Conservation (phyloP, 2,329 filamentous ascomycete genomes). For the Myriosclerotinia duriaeana region DNA sequence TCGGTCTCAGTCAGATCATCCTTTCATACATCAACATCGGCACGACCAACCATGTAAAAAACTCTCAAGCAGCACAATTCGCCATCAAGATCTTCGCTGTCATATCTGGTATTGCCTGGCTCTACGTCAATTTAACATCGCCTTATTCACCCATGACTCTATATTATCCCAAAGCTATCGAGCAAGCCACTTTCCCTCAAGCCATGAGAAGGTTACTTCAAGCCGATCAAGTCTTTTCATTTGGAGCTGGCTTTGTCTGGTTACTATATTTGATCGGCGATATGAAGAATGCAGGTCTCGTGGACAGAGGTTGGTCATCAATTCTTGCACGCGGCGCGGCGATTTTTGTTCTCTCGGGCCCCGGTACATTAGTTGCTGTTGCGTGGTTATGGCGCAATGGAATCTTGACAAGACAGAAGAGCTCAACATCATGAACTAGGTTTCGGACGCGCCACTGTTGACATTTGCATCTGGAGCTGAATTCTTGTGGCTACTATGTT, state of each 20-base stretch:
- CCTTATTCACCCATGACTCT: neutral
- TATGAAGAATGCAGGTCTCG: neutral
- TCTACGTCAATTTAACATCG: neutral
- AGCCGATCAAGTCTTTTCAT: neutral
- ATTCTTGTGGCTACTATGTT: too few relatives aligned
- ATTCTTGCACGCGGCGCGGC: neutral
- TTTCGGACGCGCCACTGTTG: too few relatives aligned
- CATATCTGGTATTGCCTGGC: neutral
- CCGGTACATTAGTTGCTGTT: neutral
- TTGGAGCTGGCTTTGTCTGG: neutral
- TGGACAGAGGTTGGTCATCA: neutral
- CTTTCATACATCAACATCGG: too few relatives aligned
- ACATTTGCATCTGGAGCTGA: too few relatives aligned
- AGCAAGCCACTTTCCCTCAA: neutral
- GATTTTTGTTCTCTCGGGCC: neutral
- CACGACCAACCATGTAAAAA: neutral
- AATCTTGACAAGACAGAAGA: too few relatives aligned
- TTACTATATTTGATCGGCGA: neutral
- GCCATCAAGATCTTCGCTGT: neutral
- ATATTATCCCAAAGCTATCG: neutral
- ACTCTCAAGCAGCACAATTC: neutral
- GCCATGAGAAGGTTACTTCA: neutral
- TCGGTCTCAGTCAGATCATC: too few relatives aligned
- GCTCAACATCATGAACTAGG: too few relatives aligned
- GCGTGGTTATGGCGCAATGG: neutral